Percentiles rank a stretch among this genome's conserved stretches.
Evolutionary conservation across 2,329 filamentous ascomycete genomes (phyloP).

Genomic region (Raffaelea arxii): DNA sequence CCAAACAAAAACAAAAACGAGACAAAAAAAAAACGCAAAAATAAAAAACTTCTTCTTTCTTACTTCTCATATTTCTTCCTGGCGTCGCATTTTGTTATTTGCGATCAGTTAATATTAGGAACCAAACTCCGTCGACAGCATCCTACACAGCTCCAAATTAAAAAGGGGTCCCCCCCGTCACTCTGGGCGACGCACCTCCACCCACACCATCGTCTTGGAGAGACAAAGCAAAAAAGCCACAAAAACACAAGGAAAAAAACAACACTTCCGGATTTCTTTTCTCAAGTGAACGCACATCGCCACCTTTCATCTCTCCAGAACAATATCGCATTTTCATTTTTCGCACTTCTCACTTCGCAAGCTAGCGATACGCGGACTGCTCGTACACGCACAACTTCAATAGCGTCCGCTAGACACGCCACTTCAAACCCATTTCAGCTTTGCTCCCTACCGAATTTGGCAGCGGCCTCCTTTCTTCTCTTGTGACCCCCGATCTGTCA

Average conservation of each 20-base stretch:
- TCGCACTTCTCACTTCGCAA: not conserved
- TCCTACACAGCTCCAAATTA: constrained; percentile 1
- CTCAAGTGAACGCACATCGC: no score
- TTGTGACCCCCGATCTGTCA: not conserved
- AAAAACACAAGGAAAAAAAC: not conserved
- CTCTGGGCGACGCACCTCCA: constrained; percentile 3
- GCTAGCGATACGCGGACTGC: no score
- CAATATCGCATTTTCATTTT: not conserved
- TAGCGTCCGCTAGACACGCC: not conserved
- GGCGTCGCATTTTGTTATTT: not conserved
- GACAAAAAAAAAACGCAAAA: not conserved
- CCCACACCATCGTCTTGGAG: not conserved
- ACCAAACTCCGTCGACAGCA: not conserved
- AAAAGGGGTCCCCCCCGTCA: constrained; percentile 2
- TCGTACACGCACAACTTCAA: no score
- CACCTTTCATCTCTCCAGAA: no score
- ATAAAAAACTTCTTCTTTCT: not conserved
- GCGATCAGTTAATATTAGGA: not conserved
- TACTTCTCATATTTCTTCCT: not conserved
- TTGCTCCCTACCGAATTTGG: not conserved
- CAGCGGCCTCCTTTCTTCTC: not conserved
- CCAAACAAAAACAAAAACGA: no score
- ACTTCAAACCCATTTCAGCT: not conserved
- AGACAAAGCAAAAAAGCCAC: not conserved
- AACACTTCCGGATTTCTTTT: no score